Evolutionary conservation across 2,329 filamentous ascomycete species (phyloP).

Genomic region (Phaeosphaeriaceae sp.): DNA sequence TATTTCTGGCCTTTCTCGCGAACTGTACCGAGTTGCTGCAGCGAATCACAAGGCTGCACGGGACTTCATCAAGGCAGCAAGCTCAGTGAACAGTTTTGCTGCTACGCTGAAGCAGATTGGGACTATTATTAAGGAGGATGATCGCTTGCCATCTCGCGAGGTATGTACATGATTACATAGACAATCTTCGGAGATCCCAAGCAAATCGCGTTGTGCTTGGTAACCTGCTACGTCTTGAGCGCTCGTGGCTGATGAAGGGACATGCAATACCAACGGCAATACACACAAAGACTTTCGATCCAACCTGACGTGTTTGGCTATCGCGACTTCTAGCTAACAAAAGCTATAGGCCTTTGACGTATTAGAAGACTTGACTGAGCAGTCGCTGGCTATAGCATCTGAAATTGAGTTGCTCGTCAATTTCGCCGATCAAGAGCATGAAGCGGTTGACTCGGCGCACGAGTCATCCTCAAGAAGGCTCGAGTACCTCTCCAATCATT

Average conservation of each 20-base stretch:
- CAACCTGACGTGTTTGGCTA: background rate
- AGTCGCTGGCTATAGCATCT: conserved; percentile 35
- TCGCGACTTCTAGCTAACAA: conserved; percentile 10
- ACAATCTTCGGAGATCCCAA: background rate
- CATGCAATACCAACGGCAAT: no score
- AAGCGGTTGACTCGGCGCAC: background rate
- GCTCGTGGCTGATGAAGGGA: no score
- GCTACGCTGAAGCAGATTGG: conserved; percentile 48
- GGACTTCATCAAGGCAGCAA: conserved; percentile 39
- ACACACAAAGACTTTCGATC: no score
- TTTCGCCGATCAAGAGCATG: conserved; percentile 6
- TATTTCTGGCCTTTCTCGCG: conserved; percentile 42
- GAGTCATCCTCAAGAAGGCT: conserved; percentile 19
- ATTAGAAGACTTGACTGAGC: conserved; percentile 42
- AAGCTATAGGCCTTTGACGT: conserved; percentile 38
- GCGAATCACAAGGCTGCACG: conserved; percentile 29
- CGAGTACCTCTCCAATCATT: conserved; percentile 42
- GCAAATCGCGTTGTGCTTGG: no score
- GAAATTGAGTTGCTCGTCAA: conserved; percentile 37
- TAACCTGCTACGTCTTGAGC: no score
- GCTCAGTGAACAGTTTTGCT: conserved; percentile 44
- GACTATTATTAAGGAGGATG: conserved; percentile 47
- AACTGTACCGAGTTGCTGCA: conserved; percentile 42
- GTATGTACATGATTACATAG: conserved; percentile 23
- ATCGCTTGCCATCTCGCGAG: conserved; percentile 44